Evolutionary conservation across 768 basidiomycete species (phyloP), one percentile per base, ranked within the genome.

Genomic region (Termitomyces sp.): DNA sequence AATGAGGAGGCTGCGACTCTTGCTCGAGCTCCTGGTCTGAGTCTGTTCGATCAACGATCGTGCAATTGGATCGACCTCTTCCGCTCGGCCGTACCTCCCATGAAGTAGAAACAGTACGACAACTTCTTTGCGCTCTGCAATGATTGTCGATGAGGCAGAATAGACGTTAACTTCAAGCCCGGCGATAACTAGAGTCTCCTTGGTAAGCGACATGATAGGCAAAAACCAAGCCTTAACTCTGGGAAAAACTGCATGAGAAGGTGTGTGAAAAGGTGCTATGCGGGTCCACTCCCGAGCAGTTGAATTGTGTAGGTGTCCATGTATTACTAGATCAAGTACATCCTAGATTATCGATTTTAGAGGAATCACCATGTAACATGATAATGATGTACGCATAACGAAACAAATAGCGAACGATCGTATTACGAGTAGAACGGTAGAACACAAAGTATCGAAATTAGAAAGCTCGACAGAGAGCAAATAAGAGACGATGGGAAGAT

Each of bases 61-160:
- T 2, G 70, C 68, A 45, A 68, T 59, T 11, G 61, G 55, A 38
- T 70, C 65, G 10, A 73, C 57, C 41, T 65, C 50, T 12, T 65
- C 58, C 4, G 67, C 66, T 3, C 69, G 71, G 26, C 68, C 68
- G 28, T 59, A 45, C 9, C 77, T 70, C 1, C 78, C 77, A 61
- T 78, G 78, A 2, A 80, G 66, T 28, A 76, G 61, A 58, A 77
- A 80, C 42, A 77, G 61, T 4, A 70, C 68, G 5, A 73, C 68
- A 11, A 72, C 62, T 2, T 59, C 54, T 46, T 53, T 57, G n/a
- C 37, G 42, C 22, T 56, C 51, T n/a, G 49, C 21, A 2, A 48
- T 53, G 11, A 54, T 50, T 2, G 28, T 55, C 6, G 61, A 55
- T 40, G 62, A 51, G 4, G 57, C 44, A n/a, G 64, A 67, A 62